These are phyloP conservation scores for Ceratobasidium sp. DNA, from an alignment of 1,284 basidiomycete genomes.

Conservation along the genomic window DNA sequence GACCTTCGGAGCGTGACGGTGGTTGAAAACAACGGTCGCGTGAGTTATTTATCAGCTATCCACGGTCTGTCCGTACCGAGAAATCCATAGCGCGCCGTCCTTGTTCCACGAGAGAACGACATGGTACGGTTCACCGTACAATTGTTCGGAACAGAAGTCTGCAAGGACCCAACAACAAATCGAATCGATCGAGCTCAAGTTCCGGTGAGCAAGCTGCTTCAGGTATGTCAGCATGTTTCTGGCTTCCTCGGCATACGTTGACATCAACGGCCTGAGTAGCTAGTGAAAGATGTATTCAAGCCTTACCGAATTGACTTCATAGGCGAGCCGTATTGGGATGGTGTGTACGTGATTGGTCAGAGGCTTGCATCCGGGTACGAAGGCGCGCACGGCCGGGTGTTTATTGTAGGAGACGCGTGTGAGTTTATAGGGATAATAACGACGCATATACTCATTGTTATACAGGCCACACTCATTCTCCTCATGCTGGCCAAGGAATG, in stretches of 20 bases:
- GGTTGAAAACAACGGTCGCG: constrained; percentile 30
- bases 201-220: too few species aligned
- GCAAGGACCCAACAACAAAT: not conserved
- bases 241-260: too few species aligned
- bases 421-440: not conserved
- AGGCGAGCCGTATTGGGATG: constrained; percentile 81
- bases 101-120: constrained; percentile 29
- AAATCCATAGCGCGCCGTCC: not conserved
- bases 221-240: too few species aligned
- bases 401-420: constrained; percentile 56
- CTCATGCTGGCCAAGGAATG: constrained; percentile 56
- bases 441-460: not conserved
- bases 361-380: constrained; percentile 55
- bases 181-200: constrained; percentile 27
- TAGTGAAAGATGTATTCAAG: constrained; percentile 55
- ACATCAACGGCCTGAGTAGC: too few species aligned
- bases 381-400: constrained; percentile 58
- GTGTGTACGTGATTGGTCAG: constrained; percentile 52
- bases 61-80: too few species aligned
- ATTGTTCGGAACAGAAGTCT: not conserved
- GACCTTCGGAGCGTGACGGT: constrained; percentile 66
- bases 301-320: constrained; percentile 75
- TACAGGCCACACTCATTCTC: constrained; percentile 55
- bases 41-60: not conserved
- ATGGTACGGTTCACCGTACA: constrained; percentile 34